A percentile compares a stretch with the other conserved stretches of the same genome.
Evolutionary conservation across 1,284 basidiomycete genomes (phyloP).

Genomic region (Irpex sp.): DNA sequence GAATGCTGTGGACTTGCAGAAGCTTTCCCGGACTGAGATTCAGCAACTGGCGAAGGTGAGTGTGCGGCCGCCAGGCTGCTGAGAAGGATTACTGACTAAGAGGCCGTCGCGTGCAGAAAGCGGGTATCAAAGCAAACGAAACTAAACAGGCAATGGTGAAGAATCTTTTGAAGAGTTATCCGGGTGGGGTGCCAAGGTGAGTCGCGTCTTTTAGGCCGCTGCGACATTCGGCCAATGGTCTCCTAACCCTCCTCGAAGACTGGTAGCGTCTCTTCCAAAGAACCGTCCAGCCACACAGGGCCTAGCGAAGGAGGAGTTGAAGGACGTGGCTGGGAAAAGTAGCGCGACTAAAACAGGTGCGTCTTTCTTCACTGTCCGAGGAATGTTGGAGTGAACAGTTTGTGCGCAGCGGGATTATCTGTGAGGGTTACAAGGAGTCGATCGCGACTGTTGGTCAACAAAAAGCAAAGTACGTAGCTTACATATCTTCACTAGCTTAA

Average conservation of each 20-base stretch:
- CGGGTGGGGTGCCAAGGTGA: not conserved
- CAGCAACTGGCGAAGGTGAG: not conserved
- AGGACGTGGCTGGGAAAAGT: too few relatives aligned
- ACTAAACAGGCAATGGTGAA: not conserved
- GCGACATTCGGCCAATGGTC: too few relatives aligned
- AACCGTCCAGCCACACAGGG: not conserved
- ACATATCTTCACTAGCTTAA: not conserved
- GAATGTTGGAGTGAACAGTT: not conserved
- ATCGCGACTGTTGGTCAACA: not conserved
- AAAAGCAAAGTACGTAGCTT: not conserved
- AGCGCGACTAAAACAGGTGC: not conserved
- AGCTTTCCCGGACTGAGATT: not conserved
- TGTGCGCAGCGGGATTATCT: not conserved
- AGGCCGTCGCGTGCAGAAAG: not conserved
- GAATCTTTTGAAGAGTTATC: not conserved
- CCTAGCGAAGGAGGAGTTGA: not conserved
- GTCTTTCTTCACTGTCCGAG: not conserved
- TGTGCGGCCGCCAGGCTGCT: not conserved
- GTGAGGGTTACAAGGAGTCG: not conserved
- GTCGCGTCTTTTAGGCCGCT: not conserved
- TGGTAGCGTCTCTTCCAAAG: not conserved
- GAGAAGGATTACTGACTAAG: not conserved
- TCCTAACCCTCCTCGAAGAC: not conserved
- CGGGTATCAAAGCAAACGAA: not conserved
- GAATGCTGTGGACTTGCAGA: not conserved